Conservation (phyloP, 345 rosid genomes). For the Populus nigra region DNA sequence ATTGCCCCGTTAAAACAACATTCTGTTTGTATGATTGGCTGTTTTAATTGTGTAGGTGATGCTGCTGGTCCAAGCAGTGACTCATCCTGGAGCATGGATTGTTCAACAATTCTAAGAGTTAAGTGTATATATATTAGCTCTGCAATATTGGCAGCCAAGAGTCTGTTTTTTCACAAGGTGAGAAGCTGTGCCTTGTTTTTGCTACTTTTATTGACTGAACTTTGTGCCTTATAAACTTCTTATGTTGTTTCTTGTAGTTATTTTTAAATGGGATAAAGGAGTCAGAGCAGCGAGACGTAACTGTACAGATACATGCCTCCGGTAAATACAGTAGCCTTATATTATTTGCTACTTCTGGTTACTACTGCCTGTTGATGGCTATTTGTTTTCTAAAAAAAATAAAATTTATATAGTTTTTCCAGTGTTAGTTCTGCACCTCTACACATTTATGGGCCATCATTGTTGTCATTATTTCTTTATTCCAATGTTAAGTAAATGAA, state of each 20-base stretch:
- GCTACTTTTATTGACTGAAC: conserved; percentile 1
- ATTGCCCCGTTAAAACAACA: neutral
- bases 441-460: neutral
- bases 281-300: conserved; percentile 62
- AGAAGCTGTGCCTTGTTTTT: conserved; percentile 3
- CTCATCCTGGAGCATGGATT: conserved; percentile 38
- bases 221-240: neutral
- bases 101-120: conserved; percentile 43
- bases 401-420: neutral
- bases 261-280: conserved; percentile 82
- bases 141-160: conserved; percentile 71
- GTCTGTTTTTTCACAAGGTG: conserved; percentile 79
- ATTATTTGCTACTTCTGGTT: neutral
- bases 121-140: conserved; percentile 68
- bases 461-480: neutral
- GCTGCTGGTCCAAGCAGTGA: conserved; percentile 29
- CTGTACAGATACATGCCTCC: conserved; percentile 63
- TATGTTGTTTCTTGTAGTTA: conserved; percentile 39
- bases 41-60: conserved; percentile 34
- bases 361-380: neutral
- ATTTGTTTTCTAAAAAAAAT: neutral
- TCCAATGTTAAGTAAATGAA: neutral
- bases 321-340: conserved; percentile 35
- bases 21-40: conserved; percentile 3
- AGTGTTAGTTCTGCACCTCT: neutral